These are phyloP conservation scores for Clitoria ternatea DNA, from an alignment of 306 rosid genomes.

Conservation along the genomic window DNA sequence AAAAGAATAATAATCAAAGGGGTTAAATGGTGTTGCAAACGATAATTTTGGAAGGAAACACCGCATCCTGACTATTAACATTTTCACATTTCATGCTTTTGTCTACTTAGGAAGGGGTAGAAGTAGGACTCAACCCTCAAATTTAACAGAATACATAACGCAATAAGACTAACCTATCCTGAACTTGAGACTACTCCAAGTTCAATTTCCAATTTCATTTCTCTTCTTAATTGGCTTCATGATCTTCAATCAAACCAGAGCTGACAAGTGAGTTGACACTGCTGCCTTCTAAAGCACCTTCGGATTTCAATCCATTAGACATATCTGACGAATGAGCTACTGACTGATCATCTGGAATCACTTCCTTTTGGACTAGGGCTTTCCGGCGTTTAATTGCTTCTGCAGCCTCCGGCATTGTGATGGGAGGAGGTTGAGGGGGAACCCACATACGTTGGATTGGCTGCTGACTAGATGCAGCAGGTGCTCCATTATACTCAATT, in stretches of 20 bases:
- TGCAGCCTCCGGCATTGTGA: constrained; percentile 76
- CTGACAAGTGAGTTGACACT: constrained; percentile 13
- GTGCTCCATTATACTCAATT: constrained; percentile 33
- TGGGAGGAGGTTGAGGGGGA: constrained; percentile 85
- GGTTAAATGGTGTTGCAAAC: background rate
- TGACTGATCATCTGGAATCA: constrained; percentile 32
- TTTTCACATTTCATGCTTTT: background rate
- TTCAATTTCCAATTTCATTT: constrained; percentile 13
- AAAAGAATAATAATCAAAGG: background rate
- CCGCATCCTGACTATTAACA: background rate
- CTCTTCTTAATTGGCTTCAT: constrained; percentile 9
- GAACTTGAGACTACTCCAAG: background rate
- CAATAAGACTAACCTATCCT: background rate
- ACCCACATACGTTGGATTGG: constrained; percentile 63
- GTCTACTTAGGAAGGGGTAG: no score
- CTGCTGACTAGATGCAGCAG: constrained; percentile 32
- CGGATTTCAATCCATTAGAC: constrained; percentile 53
- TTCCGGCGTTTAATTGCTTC: constrained; percentile 81
- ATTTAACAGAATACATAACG: background rate
- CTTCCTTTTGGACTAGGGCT: constrained; percentile 42
- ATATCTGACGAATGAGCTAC: constrained; percentile 33
- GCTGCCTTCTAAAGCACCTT: constrained; percentile 30
- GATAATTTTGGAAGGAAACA: background rate
- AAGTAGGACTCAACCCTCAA: background rate
- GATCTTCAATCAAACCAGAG: constrained; percentile 44